A percentile compares a stretch with the other conserved stretches of the same genome.
Evolutionary conservation across 768 basidiomycete species (phyloP).

Genomic region (Botryobasidium botryosum): DNA sequence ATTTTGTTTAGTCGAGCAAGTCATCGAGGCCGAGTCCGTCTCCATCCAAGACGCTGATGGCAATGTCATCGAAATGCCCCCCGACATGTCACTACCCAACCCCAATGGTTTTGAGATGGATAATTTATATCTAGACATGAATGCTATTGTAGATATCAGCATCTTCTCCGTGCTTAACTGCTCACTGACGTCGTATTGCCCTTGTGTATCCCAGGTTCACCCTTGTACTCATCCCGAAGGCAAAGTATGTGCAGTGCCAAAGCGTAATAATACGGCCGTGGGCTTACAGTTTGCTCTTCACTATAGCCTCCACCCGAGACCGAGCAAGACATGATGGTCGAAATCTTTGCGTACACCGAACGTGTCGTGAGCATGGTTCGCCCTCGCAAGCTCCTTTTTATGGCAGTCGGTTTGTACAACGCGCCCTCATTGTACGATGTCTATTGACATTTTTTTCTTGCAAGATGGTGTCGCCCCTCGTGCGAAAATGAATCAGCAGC

Average conservation of each 20-base stretch:
- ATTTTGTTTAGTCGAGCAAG: slow-evolving; percentile 40
- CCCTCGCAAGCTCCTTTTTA: slow-evolving; percentile 87
- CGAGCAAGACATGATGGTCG: slow-evolving; percentile 98
- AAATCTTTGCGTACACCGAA: slow-evolving; percentile 93
- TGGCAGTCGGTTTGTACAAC: slow-evolving; percentile 97
- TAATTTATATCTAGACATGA: slow-evolving; percentile 97
- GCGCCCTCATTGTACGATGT: slow-evolving; percentile 15
- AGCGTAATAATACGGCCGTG: no score
- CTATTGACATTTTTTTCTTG: background rate
- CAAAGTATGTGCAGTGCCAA: slow-evolving; percentile 37
- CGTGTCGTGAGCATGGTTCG: slow-evolving; percentile 94
- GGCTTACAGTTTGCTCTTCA: background rate
- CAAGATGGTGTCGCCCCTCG: slow-evolving; percentile 92
- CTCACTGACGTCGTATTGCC: slow-evolving; percentile 1
- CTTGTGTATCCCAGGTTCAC: slow-evolving; percentile 50
- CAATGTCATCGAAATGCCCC: slow-evolving; percentile 42
- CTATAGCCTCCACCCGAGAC: slow-evolving; percentile 84
- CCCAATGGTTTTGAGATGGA: slow-evolving; percentile 96
- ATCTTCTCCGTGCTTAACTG: background rate
- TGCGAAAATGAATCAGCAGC: slow-evolving; percentile 99
- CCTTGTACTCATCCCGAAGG: slow-evolving; percentile 99
- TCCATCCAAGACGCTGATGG: slow-evolving; percentile 47
- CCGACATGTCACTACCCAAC: slow-evolving; percentile 66
- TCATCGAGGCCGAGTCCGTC: slow-evolving; percentile 69
- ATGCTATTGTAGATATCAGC: slow-evolving; percentile 67